Evolutionary conservation across 176 grass and related monocot species (phyloP).

Genomic region (Canna indica): DNA sequence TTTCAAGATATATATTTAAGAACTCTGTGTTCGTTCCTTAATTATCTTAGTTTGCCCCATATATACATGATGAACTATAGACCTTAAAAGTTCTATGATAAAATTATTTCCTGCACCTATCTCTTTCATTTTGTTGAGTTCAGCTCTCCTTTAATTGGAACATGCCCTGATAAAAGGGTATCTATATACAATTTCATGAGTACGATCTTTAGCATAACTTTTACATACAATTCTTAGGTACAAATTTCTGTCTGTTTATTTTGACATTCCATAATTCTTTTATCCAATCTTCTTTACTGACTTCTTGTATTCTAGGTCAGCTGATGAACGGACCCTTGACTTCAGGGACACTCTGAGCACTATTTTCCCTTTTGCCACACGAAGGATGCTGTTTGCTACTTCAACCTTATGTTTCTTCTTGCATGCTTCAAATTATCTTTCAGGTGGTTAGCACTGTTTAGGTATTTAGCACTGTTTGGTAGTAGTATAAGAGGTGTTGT

Average conservation of each 20-base stretch:
- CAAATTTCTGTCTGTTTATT: neutral
- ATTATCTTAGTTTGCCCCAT: too few relatives aligned
- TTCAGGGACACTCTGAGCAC: slow-evolving; percentile 27
- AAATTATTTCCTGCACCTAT: neutral
- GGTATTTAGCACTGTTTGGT: neutral
- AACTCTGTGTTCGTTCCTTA: too few relatives aligned
- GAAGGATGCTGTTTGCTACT: slow-evolving; percentile 53
- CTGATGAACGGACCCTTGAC: slow-evolving; percentile 29
- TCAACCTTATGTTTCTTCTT: slow-evolving; percentile 51
- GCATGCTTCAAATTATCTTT: slow-evolving; percentile 74
- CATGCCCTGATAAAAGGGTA: neutral
- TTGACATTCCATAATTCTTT: slow-evolving; percentile 5
- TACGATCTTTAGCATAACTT: neutral
- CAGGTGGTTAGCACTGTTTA: slow-evolving; percentile 81
- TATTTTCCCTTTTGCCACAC: slow-evolving; percentile 28
- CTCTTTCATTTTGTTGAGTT: neutral
- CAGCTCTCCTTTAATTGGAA: neutral
- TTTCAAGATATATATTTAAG: too few relatives aligned
- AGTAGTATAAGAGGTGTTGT: neutral
- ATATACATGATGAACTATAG: too few relatives aligned
- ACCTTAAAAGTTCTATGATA: neutral
- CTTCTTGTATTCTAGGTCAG: slow-evolving; percentile 29
- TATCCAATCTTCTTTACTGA: neutral
- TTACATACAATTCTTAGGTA: too few relatives aligned
- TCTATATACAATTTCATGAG: neutral